phyloP scores from a whole-genome alignment of 2,329 filamentous ascomycete genomes.

The Uncinocarpus reesii region DNA sequence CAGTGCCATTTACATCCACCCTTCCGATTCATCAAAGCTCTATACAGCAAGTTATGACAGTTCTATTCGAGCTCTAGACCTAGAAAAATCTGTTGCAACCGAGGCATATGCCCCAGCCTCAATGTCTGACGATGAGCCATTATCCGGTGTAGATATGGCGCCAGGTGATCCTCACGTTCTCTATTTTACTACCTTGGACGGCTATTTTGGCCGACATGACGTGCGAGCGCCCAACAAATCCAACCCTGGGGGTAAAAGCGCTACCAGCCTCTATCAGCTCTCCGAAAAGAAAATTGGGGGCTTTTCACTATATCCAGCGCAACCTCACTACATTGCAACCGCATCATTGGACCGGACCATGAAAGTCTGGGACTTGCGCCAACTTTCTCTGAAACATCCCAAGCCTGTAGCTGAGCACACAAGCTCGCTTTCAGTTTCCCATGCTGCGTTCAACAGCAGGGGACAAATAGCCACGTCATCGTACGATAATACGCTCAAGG shows the following conservation, averaged over 20 bases:
- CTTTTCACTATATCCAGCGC: constrained; percentile 69
- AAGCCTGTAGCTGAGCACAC: constrained; percentile 68
- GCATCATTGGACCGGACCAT: constrained; percentile 81
- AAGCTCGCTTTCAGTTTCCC: constrained; percentile 75
- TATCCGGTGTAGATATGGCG: constrained; percentile 76
- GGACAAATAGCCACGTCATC: constrained; percentile 84
- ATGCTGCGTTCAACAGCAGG: constrained; percentile 76
- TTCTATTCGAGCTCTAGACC: constrained; percentile 75
- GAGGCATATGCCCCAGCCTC: constrained; percentile 71
- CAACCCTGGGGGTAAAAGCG: constrained; percentile 26
- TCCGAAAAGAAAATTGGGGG: constrained; percentile 93
- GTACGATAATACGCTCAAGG: constrained; percentile 91
- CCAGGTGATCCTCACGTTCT: constrained; percentile 59
- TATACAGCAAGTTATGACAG: constrained; percentile 89
- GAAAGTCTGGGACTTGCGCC: constrained; percentile 85
- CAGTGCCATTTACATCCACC: constrained; percentile 67
- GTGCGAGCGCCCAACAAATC: constrained; percentile 44
- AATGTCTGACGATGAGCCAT: constrained; percentile 59
- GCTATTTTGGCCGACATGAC: constrained; percentile 71
- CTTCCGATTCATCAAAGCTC: constrained; percentile 60
- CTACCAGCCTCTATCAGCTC: constrained; percentile 60
- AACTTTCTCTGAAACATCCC: constrained; percentile 55
- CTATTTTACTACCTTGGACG: constrained; percentile 79
- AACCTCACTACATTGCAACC: constrained; percentile 75
- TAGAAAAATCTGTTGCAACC: constrained; percentile 65